phyloP scores from a whole-genome alignment of 768 basidiomycete species.

The Leccinum variicolor region DNA sequence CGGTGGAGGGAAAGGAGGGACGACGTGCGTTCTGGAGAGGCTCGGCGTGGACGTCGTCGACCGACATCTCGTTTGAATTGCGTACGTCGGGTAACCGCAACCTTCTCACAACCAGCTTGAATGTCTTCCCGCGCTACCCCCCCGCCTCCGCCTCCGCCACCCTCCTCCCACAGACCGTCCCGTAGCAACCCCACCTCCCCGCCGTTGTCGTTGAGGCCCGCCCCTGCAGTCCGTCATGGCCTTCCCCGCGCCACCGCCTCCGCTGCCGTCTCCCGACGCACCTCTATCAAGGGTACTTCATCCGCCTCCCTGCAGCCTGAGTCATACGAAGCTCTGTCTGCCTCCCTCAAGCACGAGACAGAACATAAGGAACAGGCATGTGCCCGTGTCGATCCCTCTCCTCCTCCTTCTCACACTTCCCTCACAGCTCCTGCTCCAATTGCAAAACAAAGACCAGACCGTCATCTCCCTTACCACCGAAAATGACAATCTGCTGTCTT shows the following conservation, averaged over 20 bases:
- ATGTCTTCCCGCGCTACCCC: conserved; percentile 44
- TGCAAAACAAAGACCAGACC: conserved; percentile 77
- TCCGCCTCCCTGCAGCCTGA: conserved; percentile 41
- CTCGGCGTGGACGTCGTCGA: conserved; percentile 23
- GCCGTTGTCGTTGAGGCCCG: conserved; percentile 42
- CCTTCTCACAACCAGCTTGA: not conserved
- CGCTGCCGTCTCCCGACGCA: conserved; percentile 43
- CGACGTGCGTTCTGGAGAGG: conserved; percentile 35
- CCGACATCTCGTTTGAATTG: not conserved
- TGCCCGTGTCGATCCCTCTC: conserved; percentile 2
- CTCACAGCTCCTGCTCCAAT: conserved; percentile 65
- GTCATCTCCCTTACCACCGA: conserved; percentile 59
- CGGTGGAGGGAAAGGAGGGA: conserved; percentile 1
- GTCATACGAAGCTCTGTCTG: conserved; percentile 52
- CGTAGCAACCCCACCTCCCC: conserved; percentile 41
- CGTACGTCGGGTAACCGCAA: conserved; percentile 5
- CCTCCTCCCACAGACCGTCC: conserved; percentile 41
- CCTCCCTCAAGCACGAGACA: conserved; percentile 70
- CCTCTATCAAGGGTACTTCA: conserved; percentile 43
- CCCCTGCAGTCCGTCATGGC: conserved; percentile 48
- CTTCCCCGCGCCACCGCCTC: conserved; percentile 55
- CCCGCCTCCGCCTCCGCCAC: conserved; percentile 9
- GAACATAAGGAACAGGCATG: conserved; percentile 79
- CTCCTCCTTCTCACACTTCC: conserved; percentile 9
- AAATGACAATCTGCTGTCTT: conserved; percentile 60